A percentile compares a stretch with the other conserved stretches of the same genome.
These are phyloP conservation scores for Aspergillus persii DNA, from an alignment of 2,329 filamentous ascomycete species.

Conservation along the genomic window DNA sequence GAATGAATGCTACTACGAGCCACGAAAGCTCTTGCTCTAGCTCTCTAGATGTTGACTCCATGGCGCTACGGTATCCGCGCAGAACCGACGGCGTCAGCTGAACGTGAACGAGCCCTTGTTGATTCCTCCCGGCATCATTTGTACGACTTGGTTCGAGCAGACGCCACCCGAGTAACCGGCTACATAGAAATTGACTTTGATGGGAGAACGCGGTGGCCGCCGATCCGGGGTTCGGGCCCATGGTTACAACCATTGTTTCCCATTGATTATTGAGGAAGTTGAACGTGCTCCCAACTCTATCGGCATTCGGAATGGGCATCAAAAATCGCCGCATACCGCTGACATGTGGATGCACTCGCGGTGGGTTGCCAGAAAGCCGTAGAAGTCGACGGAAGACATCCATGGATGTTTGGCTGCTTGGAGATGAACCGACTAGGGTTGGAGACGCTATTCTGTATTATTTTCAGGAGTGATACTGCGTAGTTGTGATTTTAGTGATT, in stretches of 20 bases:
- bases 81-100: neutral
- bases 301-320: neutral
- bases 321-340: neutral
- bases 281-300: slow-evolving; percentile 3
- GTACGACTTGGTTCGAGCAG: neutral
- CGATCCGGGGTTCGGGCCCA: neutral
- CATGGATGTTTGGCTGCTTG: neutral
- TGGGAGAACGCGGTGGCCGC: neutral
- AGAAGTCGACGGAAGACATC: neutral
- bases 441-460: too few relatives aligned
- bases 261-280: neutral
- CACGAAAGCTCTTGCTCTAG: neutral
- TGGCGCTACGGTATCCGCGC: neutral
- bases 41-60: neutral
- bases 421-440: neutral
- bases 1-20: neutral
- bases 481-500: too few relatives aligned
- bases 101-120: neutral
- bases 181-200: neutral
- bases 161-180: neutral
- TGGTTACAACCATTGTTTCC: neutral
- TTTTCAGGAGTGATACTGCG: too few relatives aligned
- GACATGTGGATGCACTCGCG: neutral
- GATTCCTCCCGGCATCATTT: neutral
- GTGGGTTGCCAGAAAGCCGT: neutral